phyloP scores from a whole-genome alignment of 2,329 filamentous ascomycete genomes.

The Cladophialophora psammophila region DNA sequence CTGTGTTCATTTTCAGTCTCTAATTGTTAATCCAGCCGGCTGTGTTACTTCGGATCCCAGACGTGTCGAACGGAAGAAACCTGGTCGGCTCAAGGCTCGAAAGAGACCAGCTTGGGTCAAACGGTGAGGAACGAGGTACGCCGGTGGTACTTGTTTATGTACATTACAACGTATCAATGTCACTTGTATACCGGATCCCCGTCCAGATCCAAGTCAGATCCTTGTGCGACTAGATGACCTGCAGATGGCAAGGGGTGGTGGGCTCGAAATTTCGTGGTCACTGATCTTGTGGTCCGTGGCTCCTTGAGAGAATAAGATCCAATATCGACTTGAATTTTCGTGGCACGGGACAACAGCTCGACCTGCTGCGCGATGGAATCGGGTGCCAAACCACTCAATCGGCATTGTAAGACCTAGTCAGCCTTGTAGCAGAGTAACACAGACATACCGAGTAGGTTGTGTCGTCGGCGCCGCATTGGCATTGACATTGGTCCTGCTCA shows the following conservation, averaged over 20 bases:
- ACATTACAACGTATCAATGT: constrained; percentile 42
- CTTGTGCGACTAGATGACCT: constrained; percentile 5
- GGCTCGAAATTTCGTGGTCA: background rate
- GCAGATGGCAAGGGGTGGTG: background rate
- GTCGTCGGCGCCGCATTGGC: background rate
- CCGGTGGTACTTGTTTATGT: constrained; percentile 38
- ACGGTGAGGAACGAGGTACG: constrained; percentile 55
- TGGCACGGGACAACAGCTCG: constrained; percentile 5
- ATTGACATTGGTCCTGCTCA: constrained; percentile 14
- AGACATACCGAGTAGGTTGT: background rate
- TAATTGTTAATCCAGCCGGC: constrained; percentile 69
- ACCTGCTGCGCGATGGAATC: constrained; percentile 15
- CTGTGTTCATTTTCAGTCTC: constrained; percentile 18
- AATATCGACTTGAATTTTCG: constrained; percentile 2
- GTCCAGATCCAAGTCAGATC: constrained; percentile 13
- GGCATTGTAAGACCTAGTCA: constrained; percentile 9
- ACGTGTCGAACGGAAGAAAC: constrained; percentile 97
- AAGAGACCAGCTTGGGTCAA: constrained; percentile 99
- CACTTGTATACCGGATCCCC: constrained; percentile 32
- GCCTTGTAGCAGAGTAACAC: constrained; percentile 26
- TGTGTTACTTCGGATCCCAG: constrained; percentile 90
- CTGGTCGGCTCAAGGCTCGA: constrained; percentile 92
- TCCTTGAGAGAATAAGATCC: constrained; percentile 4
- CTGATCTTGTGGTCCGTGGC: constrained; percentile 9
- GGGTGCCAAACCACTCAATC: background rate